Conservation (phyloP, 495 filamentous ascomycete genomes). For the Podospora anserina region DNA sequence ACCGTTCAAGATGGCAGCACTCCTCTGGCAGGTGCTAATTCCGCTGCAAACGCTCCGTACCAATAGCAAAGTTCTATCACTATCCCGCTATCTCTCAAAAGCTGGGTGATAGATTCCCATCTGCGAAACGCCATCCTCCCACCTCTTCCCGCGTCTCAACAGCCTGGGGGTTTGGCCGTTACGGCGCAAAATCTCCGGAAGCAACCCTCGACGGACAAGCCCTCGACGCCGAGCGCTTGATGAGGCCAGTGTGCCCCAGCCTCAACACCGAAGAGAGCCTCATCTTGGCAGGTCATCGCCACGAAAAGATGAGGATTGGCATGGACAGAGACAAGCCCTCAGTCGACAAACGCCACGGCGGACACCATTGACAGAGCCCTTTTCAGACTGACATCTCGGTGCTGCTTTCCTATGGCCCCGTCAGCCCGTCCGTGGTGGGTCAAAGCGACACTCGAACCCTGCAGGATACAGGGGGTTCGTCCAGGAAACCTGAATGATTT, state of each 20-base stretch:
- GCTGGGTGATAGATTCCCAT: slow-evolving; percentile 6
- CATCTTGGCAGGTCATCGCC: neutral
- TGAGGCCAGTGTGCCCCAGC: slow-evolving; percentile 3
- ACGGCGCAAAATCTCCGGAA: slow-evolving; percentile 13
- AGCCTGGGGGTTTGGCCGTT: neutral
- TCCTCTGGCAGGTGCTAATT: slow-evolving; percentile 5
- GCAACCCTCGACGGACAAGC: neutral
- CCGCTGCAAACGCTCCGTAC: slow-evolving; percentile 9
- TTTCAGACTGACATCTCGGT: neutral
- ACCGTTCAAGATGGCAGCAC: neutral
- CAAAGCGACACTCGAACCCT: neutral
- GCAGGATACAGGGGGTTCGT: slow-evolving; percentile 1
- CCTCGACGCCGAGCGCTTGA: slow-evolving; percentile 3
- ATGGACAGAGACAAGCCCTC: neutral
- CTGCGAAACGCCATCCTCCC: slow-evolving; percentile 3
- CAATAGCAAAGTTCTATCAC: slow-evolving; percentile 3
- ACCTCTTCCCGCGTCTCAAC: neutral
- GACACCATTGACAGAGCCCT: neutral
- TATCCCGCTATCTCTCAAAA: neutral
- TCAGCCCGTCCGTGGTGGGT: neutral
- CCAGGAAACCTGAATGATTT: slow-evolving; percentile 2
- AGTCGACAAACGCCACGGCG: neutral
- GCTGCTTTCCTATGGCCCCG: neutral
- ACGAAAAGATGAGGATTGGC: neutral
- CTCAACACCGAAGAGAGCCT: slow-evolving; percentile 1